Base-by-base conservation (phyloP, 805 yeast species). In the Hanseniaspora clermontiae region DNA sequence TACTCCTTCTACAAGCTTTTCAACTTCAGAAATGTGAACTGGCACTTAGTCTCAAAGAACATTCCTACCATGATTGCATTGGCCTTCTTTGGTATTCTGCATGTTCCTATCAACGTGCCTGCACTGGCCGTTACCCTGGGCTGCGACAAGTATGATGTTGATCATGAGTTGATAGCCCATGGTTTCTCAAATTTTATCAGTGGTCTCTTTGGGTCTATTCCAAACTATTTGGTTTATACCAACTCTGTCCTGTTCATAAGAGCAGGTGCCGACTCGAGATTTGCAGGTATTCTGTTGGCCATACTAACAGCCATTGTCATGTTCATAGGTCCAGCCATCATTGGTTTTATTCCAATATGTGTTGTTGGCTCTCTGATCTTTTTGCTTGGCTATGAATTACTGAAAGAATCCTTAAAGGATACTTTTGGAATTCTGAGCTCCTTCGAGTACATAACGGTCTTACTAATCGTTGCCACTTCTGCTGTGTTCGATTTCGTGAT, bases 41-140 rank as follows among this genome's bases (percentile, higher is more conserved):
- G 95, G 93, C 65, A 71, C 59, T 75, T 82, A 32, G 74, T 93
- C 29, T 49, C 80, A 1, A 71, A 76, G 55, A 87, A 89, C 64
- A 59, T 89, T 19, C 98, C 98, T 6, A 84, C 95, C 2, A 93
- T 93, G 96, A 71, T 91, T 56, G 98, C 98, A 0, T 74, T 93
- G 60, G 90, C 97, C 0, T 93, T 93, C 66, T 93, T 93, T 65
- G 98, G 98, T 12, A 84, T 93, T 42, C 72, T 93, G 56, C 98
- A 93, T 64, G 98, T 93, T 11, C 98, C 98, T 4, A 93, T 93
- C 59, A 93, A 93, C 66, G 97, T 93, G 14, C 98, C 98, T 1
- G 97, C 98, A 0, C 74, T 93, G 49, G 97, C 97, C 0, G 93
- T 90, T 17, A 84, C 95, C 6, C 78, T 87, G 0, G 87, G 87